These are phyloP conservation scores for Paspalum notatum DNA, from an alignment of 176 grass and related monocot genomes.

Conservation along the genomic window DNA sequence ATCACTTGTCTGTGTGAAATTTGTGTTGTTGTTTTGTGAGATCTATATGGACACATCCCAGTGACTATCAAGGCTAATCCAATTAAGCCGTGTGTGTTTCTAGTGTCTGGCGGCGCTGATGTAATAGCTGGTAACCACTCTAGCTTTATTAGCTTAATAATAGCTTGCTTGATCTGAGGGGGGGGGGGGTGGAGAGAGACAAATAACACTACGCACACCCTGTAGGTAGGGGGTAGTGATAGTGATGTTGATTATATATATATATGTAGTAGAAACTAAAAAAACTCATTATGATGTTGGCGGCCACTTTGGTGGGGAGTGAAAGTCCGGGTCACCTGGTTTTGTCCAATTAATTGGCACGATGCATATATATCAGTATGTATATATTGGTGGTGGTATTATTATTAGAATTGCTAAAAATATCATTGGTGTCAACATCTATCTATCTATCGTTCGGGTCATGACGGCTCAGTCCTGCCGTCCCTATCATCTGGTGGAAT, in stretches of 20 bases:
- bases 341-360: background rate
- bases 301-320: background rate
- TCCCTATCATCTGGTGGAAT: constrained; percentile 24
- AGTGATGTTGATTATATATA: constrained; percentile 18
- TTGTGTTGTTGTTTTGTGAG: no score
- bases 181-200: no score
- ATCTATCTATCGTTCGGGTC: no score
- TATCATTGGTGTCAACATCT: constrained; percentile 9
- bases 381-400: background rate
- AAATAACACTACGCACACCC: background rate
- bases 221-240: constrained; percentile 8
- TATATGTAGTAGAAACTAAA: no score
- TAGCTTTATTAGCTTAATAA: background rate
- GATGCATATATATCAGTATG: no score
- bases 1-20: no score
- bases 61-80: no score
- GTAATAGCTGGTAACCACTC: background rate
- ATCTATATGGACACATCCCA: no score
- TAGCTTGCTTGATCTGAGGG: no score
- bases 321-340: background rate
- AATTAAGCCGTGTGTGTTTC: no score
- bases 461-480: background rate
- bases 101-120: background rate
- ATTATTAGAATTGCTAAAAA: background rate
- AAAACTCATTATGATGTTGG: background rate